Base-by-base conservation (phyloP, 345 rosid species). In the Trapa incisa region DNA sequence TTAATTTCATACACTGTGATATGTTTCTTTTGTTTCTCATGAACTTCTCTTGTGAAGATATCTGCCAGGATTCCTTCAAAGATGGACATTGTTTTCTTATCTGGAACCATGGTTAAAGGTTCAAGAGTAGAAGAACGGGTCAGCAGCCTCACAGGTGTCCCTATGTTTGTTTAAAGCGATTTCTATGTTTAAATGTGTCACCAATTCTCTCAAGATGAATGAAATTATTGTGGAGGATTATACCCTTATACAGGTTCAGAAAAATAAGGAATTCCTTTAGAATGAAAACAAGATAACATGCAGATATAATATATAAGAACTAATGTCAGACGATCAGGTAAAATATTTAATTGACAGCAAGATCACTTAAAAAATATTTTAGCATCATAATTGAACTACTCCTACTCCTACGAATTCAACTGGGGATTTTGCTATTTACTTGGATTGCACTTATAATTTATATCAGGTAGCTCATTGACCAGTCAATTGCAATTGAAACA, bases 81-180 rank as follows among this genome's bases (percentile, higher is more conserved):
- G 73, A 64, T 79, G 72, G 98, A 93, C 80, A 77, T 91, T 72
- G 82, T 77, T 38, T 90, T 93, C 75, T 72, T 88, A 63, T 86
- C 97, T 69, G 96, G 94, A 74, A 65, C 82, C 65, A 76, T 65
- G 35, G 61, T 48, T 65, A 71, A 71, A 72, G 68, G 42, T 53
- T 78, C 87, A 67, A 72, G 78, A 61, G 75, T 74, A 60, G 84
- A 90, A 71, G 82, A 81, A 67, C 91, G 96, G 67, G 43, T 85
- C 54, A 66, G 68, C 78, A 84, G 74, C 75, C 89, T 93, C 63
- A 81, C 91, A 85, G 97, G 98, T 92, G 72, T 70, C 68, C 71
- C 69, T 54, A 29, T 56, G 60, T 47, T 67, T 16, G 16, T 48
- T 7, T 39, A 14, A 62, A 62, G 32, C 9, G 38, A 60, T 60